Evolutionary conservation across 768 basidiomycete species (phyloP).

Genomic region (Lentinula sp.): DNA sequence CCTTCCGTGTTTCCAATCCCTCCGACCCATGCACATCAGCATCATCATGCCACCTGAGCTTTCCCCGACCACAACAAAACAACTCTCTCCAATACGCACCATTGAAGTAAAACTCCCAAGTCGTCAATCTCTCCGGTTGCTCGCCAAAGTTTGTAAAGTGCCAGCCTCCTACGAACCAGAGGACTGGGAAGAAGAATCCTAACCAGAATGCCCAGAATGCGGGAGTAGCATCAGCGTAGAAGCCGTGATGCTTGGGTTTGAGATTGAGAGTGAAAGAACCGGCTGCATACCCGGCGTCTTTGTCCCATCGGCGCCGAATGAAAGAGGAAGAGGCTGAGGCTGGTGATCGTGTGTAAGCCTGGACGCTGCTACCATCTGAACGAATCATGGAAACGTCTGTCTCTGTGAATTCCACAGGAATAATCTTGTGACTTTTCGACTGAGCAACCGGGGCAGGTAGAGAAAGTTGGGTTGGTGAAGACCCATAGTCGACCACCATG

Average conservation of each 20-base stretch:
- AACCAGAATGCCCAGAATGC: slow-evolving; percentile 67
- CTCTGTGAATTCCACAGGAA: slow-evolving; percentile 12
- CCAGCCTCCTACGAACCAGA: slow-evolving; percentile 79
- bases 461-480: neutral
- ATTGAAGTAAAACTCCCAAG: slow-evolving; percentile 43
- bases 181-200: slow-evolving; percentile 65
- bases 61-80: slow-evolving; percentile 24
- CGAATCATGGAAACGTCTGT: slow-evolving; percentile 13
- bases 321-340: slow-evolving; percentile 43
- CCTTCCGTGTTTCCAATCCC: slow-evolving; percentile 14
- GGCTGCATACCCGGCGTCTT: slow-evolving; percentile 30
- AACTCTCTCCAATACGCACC: slow-evolving; percentile 30
- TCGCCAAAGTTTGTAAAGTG: slow-evolving; percentile 45
- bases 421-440: slow-evolving; percentile 10
- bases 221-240: slow-evolving; percentile 28
- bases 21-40: slow-evolving; percentile 8
- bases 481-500: neutral
- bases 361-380: neutral
- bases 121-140: slow-evolving; percentile 33
- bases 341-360: slow-evolving; percentile 8
- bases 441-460: neutral
- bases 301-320: slow-evolving; percentile 45
- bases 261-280: slow-evolving; percentile 24
- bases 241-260: slow-evolving; percentile 22
- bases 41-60: slow-evolving; percentile 5